Base-by-base conservation (phyloP, 441 rosid genomes). In the Croton setiger region DNA sequence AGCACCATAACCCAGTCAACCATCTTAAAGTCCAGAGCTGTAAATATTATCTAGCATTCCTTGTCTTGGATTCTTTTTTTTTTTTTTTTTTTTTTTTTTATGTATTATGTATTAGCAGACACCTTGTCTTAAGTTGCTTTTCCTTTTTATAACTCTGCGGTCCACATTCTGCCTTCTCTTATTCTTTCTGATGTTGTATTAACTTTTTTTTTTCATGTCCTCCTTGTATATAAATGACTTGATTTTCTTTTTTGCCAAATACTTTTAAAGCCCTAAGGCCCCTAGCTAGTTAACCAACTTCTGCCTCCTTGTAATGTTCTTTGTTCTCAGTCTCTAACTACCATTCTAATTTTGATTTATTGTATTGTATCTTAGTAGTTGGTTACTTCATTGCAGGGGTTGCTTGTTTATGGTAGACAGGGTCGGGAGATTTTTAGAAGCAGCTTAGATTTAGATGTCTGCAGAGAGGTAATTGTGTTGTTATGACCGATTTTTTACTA, bases 331-430 rank as follows among this genome's bases (percentile, higher is more conserved):
- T 37, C 35, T 44, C 58, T 49, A 7, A 13, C 72, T 23, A 7
- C 31, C 60, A 14, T 51, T 45, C 11, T 64, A 37, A 39, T 55
- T 64, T 43, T 45, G 10, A 20, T 70, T 56, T 39, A 31, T 71
- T 74, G 48, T 62, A 27, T 27, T 27, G 31, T 27, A 21, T 66
- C 73, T 75, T 39, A 64, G 74, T 7, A 41, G 70, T 59, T 49
- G 27, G 49, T 67, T 76, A 41, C 64, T 67, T 80, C 44, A 52
- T 74, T 78, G 41, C 89, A 92, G 99, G 99, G 98, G 27, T 76
- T 92, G 83, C 89, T 92, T 74, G 94, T 94, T 72, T 90, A 90
- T 79, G 98, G 98, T 66, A 90, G 88, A 75, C 92, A 86, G 47
- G 99, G 98, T 20, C 85, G 69, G 66, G 96, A 94, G 76, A 87